Base-by-base conservation (phyloP, 768 basidiomycete genomes). In the Hypholoma sublateritium region DNA sequence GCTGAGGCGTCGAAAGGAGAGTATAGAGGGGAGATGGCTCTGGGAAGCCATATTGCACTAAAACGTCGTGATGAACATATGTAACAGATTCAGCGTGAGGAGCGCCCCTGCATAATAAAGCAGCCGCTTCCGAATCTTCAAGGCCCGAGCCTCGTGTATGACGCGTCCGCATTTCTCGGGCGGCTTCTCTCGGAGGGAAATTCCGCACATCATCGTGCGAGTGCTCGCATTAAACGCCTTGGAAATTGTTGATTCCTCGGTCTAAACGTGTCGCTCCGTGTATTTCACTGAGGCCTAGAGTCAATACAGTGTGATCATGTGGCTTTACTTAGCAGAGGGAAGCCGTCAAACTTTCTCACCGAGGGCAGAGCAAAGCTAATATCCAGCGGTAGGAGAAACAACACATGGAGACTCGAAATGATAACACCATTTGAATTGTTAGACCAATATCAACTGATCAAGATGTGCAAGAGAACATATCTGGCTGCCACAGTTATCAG, bases 51-150 rank as follows among this genome's bases (percentile, higher is more conserved):
- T 32, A 32, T 9, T 32, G 28, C 28, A 32, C 28, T 32, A 32
- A 32, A 32, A 9, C 28, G 28, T 32, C 28, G 28, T 32, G 28
- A 32, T 32, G 3, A 32, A 32, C 28, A 32, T 32, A 5, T 17
- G 17, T 22, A 21, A 44, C 19, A 4, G 22, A 44, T 39, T 55
- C 45, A 16, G 25, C 44, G 16, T 28, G 19, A 8, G 17, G 13
- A 34, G 21, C 35, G 53, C 24, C 53, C 53, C 53, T 55, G 44
- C 43, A 45, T 48, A 37, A 46, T 32, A 46, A 46, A 46, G 21
- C 53, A 28, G 17, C 25, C 36, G 21, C 37, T 35, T 14, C 28
- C 48, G 13, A 34, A 11, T 21, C 22, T 22, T 28, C n/a, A 43
- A 34, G n/a, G 43, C 37, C 51, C 41, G 41, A 32, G 17, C 39